phyloP scores from a whole-genome alignment of 169 alveolate species.

The Ophryocystis elektroscirrha region DNA sequence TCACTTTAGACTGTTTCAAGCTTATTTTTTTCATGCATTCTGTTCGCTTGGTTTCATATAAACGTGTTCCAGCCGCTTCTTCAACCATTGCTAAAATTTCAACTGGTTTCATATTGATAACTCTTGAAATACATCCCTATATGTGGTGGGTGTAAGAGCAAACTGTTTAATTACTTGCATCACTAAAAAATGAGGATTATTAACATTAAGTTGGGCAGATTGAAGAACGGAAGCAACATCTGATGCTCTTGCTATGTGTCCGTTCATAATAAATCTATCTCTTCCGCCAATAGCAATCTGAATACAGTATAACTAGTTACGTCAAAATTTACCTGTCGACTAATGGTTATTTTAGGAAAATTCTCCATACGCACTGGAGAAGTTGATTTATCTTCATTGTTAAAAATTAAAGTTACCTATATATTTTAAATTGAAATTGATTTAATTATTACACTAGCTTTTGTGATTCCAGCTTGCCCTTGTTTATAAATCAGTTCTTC shows the following conservation, averaged over 20 bases:
- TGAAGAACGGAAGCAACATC: constrained; percentile 71
- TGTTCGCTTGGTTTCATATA: constrained; percentile 75
- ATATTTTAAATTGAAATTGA: too few species aligned
- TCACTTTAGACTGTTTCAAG: background rate
- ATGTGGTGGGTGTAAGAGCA: background rate
- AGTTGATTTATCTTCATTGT: constrained; percentile 50
- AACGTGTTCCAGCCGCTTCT: constrained; percentile 92
- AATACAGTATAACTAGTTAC: constrained; percentile 48
- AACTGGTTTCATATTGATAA: constrained; percentile 88
- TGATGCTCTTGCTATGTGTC: constrained; percentile 66
- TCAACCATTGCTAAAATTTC: constrained; percentile 77
- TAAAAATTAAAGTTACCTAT: constrained; percentile 78
- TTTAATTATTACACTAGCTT: too few species aligned
- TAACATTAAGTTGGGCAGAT: constrained; percentile 78
- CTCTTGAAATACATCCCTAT: constrained; percentile 76
- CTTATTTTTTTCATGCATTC: constrained; percentile 65
- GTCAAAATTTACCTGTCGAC: constrained; percentile 13
- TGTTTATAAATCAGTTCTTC: constrained; percentile 89
- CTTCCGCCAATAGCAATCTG: constrained; percentile 68
- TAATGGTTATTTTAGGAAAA: constrained; percentile 16
- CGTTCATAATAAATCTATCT: constrained; percentile 76
- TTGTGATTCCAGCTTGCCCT: constrained; percentile 93
- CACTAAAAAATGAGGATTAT: constrained; percentile 89
- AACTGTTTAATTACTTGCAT: constrained; percentile 60
- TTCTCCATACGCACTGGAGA: constrained; percentile 46